Percentiles rank a stretch among this genome's conserved stretches.
Evolutionary conservation across 805 yeast genomes (phyloP).

Genomic region (Grigorovia yakushimaensis): DNA sequence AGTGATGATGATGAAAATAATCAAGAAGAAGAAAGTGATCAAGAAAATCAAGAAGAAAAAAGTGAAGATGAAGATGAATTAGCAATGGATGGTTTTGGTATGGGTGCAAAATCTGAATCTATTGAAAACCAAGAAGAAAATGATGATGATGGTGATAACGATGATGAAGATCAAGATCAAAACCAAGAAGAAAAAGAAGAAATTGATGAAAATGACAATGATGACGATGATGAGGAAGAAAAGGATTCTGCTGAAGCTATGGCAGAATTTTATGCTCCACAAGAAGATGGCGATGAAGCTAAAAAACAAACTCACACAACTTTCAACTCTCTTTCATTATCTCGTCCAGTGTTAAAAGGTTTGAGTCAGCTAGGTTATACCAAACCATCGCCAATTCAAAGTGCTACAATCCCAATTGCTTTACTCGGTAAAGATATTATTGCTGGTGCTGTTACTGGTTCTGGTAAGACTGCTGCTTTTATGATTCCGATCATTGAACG

Average conservation of each 20-base stretch:
- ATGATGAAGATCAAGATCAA: constrained; percentile 15
- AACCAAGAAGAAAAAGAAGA: constrained; percentile 30
- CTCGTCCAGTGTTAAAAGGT: constrained; percentile 86
- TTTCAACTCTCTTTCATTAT: constrained; percentile 69
- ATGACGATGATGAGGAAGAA: constrained; percentile 20
- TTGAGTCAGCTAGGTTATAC: constrained; percentile 69
- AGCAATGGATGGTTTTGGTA: constrained; percentile 32
- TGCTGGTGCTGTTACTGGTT: constrained; percentile 99
- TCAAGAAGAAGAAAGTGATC: constrained; percentile 33
- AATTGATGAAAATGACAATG: constrained; percentile 21
- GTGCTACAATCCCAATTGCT: constrained; percentile 89
- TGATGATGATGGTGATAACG: constrained; percentile 19
- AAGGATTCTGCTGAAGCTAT: constrained; percentile 62
- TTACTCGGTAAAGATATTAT: constrained; percentile 90
- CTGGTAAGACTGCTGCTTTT: constrained; percentile 98
- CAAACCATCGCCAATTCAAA: constrained; percentile 90
- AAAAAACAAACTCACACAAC: constrained; percentile 44
- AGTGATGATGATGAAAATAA: constrained; percentile 37
- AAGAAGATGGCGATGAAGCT: constrained; percentile 44
- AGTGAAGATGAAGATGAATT: constrained; percentile 28
- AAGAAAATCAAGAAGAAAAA: constrained; percentile 26
- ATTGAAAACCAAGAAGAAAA: constrained; percentile 24
- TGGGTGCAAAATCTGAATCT: constrained; percentile 30
- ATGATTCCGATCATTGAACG: constrained; percentile 94
- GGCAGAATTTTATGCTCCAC: constrained; percentile 63